Evolutionary conservation across 2,329 filamentous ascomycete species (phyloP).

Genomic region (Colletotrichum coccodes): DNA sequence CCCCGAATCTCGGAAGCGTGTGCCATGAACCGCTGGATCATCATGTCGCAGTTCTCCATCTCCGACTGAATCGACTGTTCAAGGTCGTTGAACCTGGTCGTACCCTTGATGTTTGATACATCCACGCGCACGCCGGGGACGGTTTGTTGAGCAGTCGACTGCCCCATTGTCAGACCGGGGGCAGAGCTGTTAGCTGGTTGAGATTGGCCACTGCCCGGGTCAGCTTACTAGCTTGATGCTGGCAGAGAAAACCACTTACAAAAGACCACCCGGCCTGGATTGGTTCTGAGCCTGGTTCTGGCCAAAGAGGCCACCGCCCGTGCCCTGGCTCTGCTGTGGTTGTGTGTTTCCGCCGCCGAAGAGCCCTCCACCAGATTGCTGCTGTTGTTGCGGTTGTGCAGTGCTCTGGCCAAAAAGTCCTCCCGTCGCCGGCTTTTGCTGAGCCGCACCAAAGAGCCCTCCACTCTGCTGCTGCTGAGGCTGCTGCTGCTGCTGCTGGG

Average conservation of each 20-base stretch:
- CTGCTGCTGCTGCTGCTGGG: constrained; percentile 31
- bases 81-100: constrained; percentile 92
- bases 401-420: constrained; percentile 47
- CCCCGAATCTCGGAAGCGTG: constrained; percentile 81
- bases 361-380: constrained; percentile 39
- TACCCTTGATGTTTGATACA: constrained; percentile 80
- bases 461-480: constrained; percentile 43
- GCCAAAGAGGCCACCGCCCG: constrained; percentile 41
- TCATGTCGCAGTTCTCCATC: constrained; percentile 81
- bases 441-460: constrained; percentile 47
- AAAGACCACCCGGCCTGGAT: constrained; percentile 36
- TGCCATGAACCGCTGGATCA: constrained; percentile 82
- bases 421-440: constrained; percentile 32
- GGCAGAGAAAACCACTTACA: constrained; percentile 38
- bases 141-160: constrained; percentile 62
- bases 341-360: constrained; percentile 41
- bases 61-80: constrained; percentile 82
- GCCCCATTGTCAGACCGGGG: constrained; percentile 57
- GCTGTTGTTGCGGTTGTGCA: constrained; percentile 31
- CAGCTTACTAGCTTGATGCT: background rate
- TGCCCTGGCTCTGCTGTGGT: constrained; percentile 29
- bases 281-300: constrained; percentile 44
- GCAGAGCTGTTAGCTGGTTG: constrained; percentile 36
- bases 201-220: constrained; percentile 16
- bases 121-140: constrained; percentile 83